These are phyloP conservation scores for Porpolomopsis calyptriformis DNA, from an alignment of 768 basidiomycete species.

Conservation along the genomic window DNA sequence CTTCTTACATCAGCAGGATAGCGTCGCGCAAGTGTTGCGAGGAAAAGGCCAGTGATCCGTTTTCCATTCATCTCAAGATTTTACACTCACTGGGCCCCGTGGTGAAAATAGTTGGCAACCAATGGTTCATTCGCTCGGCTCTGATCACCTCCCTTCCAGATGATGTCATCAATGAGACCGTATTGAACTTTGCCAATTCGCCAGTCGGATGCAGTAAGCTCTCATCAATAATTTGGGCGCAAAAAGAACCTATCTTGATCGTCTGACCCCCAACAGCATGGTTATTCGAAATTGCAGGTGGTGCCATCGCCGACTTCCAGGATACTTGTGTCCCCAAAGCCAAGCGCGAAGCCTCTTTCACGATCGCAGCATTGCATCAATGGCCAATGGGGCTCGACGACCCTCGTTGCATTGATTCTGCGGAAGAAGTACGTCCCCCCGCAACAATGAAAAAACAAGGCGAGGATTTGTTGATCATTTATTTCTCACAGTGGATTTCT, in stretches of 20 bases:
- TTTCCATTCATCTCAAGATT: slow-evolving; percentile 1
- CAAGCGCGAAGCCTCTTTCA: slow-evolving; percentile 74
- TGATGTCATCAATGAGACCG: slow-evolving; percentile 76
- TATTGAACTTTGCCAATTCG: slow-evolving; percentile 67
- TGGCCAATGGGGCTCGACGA: slow-evolving; percentile 84
- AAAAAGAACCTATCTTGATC: slow-evolving; percentile 4
- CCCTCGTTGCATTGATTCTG: slow-evolving; percentile 67
- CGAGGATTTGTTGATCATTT: neutral
- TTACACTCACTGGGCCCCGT: neutral
- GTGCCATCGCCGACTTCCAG: slow-evolving; percentile 64
- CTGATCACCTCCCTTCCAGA: slow-evolving; percentile 79
- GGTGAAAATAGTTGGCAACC: slow-evolving; percentile 49
- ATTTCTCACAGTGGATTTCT: slow-evolving; percentile 56
- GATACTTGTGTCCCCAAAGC: slow-evolving; percentile 65
- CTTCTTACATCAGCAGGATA: slow-evolving; percentile 84
- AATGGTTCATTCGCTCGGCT: slow-evolving; percentile 87
- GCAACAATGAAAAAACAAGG: too few species aligned
- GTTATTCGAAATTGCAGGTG: slow-evolving; percentile 86
- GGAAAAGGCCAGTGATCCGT: slow-evolving; percentile 51
- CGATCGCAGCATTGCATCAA: slow-evolving; percentile 83
- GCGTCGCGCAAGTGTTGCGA: slow-evolving; percentile 80
- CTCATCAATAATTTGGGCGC: neutral
- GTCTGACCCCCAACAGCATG: slow-evolving; percentile 43
- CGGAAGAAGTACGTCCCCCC: slow-evolving; percentile 57
- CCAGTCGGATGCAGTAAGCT: slow-evolving; percentile 86